Evolutionary conservation across 2,329 filamentous ascomycete genomes (phyloP), one percentile per base, ranked within the genome.

Genomic region (Dendryphion nanum): DNA sequence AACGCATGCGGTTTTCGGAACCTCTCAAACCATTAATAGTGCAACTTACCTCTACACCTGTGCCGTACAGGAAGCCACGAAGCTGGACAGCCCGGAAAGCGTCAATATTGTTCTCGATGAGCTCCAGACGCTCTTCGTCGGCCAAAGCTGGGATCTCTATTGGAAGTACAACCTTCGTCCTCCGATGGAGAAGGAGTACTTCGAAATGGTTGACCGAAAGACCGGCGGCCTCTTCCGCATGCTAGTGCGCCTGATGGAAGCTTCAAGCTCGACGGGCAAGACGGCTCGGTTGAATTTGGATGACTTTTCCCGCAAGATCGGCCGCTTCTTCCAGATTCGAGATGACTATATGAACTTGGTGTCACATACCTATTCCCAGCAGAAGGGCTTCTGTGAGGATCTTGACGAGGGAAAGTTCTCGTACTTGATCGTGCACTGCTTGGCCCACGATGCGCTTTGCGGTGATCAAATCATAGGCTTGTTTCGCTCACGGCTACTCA

Each of bases 391-490:
- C 53, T 93, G 86, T 63, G 89, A 96, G 69, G 90, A 96, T 65
- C 69, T 96, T 56, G 94, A 88, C 1, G 90, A 96, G 70, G 90
- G 90, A 46, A 95, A 95, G 73, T 95, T 95, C 70, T 90, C 85
- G 13, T 95, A 95, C 61, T 88, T 89, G 21, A 82, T 95, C 57
- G 93, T 95, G 54, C 89, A 95, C 18, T n/a, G 13, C 5, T 12
- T 38, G 4, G n/a, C n/a, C n/a, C n/a, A n/a, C n/a, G n/a, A n/a
- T n/a, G n/a, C n/a, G n/a, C n/a, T n/a, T n/a, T n/a, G n/a, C n/a
- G n/a, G n/a, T n/a, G n/a, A n/a, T n/a, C n/a, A n/a, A n/a, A n/a
- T n/a, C n/a, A n/a, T n/a, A n/a, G n/a, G n/a, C n/a, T n/a, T n/a
- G n/a, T n/a, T n/a, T n/a, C n/a, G n/a, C n/a, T n/a, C n/a, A n/a